Base-by-base conservation (phyloP, 768 basidiomycete genomes). In the Sarcodon aspratus region DNA sequence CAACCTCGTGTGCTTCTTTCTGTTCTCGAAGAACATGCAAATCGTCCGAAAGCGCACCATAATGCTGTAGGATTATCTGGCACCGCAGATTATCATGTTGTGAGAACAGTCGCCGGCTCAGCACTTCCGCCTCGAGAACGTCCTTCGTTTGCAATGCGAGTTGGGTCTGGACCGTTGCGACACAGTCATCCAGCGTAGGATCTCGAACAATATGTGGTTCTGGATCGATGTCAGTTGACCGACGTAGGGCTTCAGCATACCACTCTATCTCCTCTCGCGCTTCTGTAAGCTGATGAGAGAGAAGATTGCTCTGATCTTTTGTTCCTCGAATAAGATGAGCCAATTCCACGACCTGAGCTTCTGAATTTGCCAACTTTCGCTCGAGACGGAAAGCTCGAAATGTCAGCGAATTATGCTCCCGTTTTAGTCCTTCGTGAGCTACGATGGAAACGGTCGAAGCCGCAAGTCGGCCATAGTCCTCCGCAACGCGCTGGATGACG, bases 301-400 rank as follows among this genome's bases (percentile, higher is more conserved):
- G 65, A 7, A 75, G 55, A 9, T 52, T 51, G 52, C 75, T 83
- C 46, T 78, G 69, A 11, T 80, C 76, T 43, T 73, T 73, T 27
- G 67, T 63, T 27, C 78, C 73, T 21, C 81, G 78, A 55, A 83
- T 68, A 37, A 87, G 71, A 51, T 75, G 65, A 1, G 78, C 77
- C 7, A 88, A 65, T 52, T 85, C 83, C 10, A 67, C 61, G 17
- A 83, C 80, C 58, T 87, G 83, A 13, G 65, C 77, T 48, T 85
- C 79, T 5, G 82, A 69, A 56, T 82, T 83, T 36, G 75, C 76
- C 11, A 85, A 66, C 60, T 81, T 85, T 51, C 85, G 77, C 55
- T 83, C 78, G 10, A 85, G 64, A 31, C 82, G 78, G 27, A 69
- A 61, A 21, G 67, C 63, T 7, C 68, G 72, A 9, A 75, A 53